Evolutionary conservation across 345 rosid genomes (phyloP), one percentile per base, ranked within the genome.

Genomic region (Salix dunnii): DNA sequence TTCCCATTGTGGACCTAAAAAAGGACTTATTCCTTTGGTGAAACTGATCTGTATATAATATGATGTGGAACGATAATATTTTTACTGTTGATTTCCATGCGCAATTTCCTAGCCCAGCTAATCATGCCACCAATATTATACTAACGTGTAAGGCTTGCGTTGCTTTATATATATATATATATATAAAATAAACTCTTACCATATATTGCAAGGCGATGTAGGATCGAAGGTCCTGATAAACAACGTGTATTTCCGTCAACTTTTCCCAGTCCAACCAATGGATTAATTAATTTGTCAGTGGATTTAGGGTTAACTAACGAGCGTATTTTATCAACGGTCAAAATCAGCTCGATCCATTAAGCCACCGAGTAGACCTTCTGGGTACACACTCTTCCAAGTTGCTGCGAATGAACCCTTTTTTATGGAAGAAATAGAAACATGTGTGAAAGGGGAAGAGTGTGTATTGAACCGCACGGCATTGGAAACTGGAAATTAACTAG

Each of bases 391-490:
- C 17, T 35, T 67, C 27, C 10, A 35, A 1, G 18, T 67, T 67
- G 17, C 38, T 67, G 46, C 16, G 3, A 58, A 23, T 21, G 1
- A 36, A 7, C 6, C 1, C 6, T 8, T 53, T 53, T 21, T 53
- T 30, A 64, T 2, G 2, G 13, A 64, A 30, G 16, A 30, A 28
- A 17, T 0, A 21, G 21, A n/a, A 55, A n/a, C 21, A 51, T 0
- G 28, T n/a, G 3, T 21, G 27, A 11, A 28, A 70, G 18, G 27
- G 35, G 40, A 16, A 6, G 11, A 58, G 27, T n/a, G 58, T 77
- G 66, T 51, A 40, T 75, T 65, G 70, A 46, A 65, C 21, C 27
- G 51, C 84, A 76, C 80, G 84, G 74, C 80, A 71, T 68, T 74
- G 61, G 28, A 61, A 38, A 23, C 60, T 40, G 49, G 23, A 64